Conservation (phyloP, 345 rosid species). For the Kandelia obovata region DNA sequence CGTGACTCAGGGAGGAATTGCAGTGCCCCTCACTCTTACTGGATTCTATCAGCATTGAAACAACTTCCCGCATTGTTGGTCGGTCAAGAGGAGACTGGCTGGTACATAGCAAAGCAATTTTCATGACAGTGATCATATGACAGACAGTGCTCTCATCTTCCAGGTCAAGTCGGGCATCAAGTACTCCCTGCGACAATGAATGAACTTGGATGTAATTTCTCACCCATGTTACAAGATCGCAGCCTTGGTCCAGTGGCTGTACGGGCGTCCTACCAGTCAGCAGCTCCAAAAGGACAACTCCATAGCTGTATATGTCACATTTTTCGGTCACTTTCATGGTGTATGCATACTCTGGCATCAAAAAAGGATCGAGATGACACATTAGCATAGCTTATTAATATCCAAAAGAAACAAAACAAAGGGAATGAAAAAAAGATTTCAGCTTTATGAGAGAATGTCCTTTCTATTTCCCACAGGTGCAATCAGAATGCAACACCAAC, state of each 20-base stretch:
- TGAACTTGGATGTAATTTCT: slow-evolving; percentile 49
- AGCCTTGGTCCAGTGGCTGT: slow-evolving; percentile 84
- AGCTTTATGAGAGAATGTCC: neutral
- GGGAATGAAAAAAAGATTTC: neutral
- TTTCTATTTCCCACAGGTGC: neutral
- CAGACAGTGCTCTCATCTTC: slow-evolving; percentile 49
- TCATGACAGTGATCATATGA: slow-evolving; percentile 70
- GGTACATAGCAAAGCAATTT: slow-evolving; percentile 77
- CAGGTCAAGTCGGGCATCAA: slow-evolving; percentile 51
- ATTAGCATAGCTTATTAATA: neutral
- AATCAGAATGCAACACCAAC: neutral
- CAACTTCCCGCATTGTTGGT: slow-evolving; percentile 88
- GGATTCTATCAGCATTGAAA: slow-evolving; percentile 67
- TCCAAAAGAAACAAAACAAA: neutral
- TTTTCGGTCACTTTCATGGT: slow-evolving; percentile 87
- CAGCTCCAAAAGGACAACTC: slow-evolving; percentile 54
- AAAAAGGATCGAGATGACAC: neutral
- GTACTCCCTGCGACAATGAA: slow-evolving; percentile 53
- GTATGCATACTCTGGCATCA: slow-evolving; percentile 62
- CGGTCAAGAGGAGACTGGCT: slow-evolving; percentile 59
- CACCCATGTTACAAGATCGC: slow-evolving; percentile 79
- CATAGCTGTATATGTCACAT: slow-evolving; percentile 88
- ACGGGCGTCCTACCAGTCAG: slow-evolving; percentile 86
- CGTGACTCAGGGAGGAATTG: slow-evolving; percentile 27
- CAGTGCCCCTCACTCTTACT: slow-evolving; percentile 39